A percentile compares a stretch with the other conserved stretches of the same genome.
Conservation (phyloP, 306 rosid species). For the Psophocarpus tetragonolobus region DNA sequence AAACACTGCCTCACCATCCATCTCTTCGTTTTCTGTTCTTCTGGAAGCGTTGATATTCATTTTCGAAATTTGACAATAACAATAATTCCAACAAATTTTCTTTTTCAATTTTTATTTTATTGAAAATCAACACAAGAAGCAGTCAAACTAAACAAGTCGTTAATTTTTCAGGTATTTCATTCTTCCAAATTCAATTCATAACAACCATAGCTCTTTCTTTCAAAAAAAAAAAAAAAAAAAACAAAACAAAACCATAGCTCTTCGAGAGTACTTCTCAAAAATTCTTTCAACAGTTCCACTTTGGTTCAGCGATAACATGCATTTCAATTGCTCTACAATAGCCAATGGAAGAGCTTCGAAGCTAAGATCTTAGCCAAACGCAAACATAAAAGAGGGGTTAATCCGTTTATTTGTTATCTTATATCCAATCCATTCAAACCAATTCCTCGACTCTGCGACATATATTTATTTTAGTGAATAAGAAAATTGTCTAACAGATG, state of each 20-base stretch:
- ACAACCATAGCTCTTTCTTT: background rate
- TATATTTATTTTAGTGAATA: too few species aligned
- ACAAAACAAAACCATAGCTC: background rate
- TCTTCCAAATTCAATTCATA: background rate
- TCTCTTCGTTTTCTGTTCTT: too few species aligned
- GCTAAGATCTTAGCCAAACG: background rate
- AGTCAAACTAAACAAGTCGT: background rate
- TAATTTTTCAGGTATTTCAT: background rate
- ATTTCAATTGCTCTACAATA: background rate
- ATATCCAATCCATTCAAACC: constrained; percentile 6
- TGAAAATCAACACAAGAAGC: background rate
- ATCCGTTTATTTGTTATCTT: background rate
- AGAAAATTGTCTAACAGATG: too few species aligned
- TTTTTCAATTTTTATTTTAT: background rate
- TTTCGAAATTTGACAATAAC: too few species aligned
- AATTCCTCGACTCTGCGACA: background rate
- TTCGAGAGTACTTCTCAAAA: background rate
- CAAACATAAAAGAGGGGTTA: background rate
- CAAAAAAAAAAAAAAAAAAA: too few species aligned
- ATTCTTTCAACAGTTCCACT: background rate
- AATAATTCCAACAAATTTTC: background rate
- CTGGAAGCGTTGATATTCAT: too few species aligned
- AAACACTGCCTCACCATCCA: too few species aligned
- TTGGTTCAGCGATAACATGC: background rate
- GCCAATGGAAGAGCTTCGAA: background rate